Evolutionary conservation across 2,329 filamentous ascomycete genomes (phyloP).

Genomic region (Sclerotinia sclerotiorum): DNA sequence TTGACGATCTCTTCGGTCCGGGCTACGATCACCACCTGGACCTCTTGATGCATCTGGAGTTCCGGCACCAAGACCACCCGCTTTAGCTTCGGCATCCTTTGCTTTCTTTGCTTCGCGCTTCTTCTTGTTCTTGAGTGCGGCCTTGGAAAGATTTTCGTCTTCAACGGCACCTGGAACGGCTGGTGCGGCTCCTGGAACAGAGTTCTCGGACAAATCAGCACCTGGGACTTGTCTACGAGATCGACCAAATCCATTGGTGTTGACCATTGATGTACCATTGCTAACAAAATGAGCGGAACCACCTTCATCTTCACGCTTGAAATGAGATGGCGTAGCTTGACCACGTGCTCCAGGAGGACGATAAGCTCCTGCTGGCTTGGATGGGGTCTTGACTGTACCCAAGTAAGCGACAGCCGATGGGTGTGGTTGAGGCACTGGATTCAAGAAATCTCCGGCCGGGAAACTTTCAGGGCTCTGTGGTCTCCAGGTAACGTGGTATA

Average conservation of each 20-base stretch:
- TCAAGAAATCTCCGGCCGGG: constrained; percentile 67
- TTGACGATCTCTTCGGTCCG: constrained; percentile 54
- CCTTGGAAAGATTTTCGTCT: constrained; percentile 73
- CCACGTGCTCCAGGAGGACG: constrained; percentile 92
- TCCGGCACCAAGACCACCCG: constrained; percentile 43
- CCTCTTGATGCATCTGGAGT: constrained; percentile 29
- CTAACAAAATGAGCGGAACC: constrained; percentile 81
- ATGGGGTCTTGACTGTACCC: constrained; percentile 85
- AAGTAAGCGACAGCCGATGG: constrained; percentile 79
- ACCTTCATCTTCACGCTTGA: constrained; percentile 96
- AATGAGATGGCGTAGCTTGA: constrained; percentile 82
- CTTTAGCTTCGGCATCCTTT: constrained; percentile 71
- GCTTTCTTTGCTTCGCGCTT: constrained; percentile 92
- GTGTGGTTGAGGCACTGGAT: constrained; percentile 74
- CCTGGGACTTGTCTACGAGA: constrained; percentile 79
- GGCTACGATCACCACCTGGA: constrained; percentile 36
- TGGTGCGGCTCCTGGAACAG: constrained; percentile 68
- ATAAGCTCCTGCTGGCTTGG: constrained; percentile 96
- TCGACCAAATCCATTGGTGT: constrained; percentile 75
- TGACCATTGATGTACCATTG: constrained; percentile 67
- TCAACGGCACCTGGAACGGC: constrained; percentile 59
- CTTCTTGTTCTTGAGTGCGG: constrained; percentile 96
- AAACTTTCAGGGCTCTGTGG: constrained; percentile 66
- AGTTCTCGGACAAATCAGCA: constrained; percentile 68
- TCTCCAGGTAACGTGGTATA: constrained; percentile 89